Evolutionary conservation across 176 grass and related monocot species (phyloP).

Genomic region (Carex pumila): DNA sequence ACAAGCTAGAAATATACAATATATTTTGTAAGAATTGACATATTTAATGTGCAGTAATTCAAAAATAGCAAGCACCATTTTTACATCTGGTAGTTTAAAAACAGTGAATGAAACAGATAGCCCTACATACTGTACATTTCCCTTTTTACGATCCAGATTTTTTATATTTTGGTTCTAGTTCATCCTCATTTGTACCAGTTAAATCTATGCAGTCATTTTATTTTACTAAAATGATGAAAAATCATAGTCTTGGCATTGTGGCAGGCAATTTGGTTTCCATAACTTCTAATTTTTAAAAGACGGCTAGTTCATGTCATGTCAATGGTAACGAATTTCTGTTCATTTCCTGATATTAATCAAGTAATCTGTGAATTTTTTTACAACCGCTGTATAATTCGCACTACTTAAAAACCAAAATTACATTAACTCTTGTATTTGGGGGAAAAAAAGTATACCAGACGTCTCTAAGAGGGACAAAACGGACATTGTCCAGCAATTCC

Average conservation of each 20-base stretch:
- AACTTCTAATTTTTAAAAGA: neutral
- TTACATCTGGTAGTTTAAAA: neutral
- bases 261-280: neutral
- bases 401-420: neutral
- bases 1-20: too few species aligned
- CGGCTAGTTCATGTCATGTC: neutral
- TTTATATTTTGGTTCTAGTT: neutral
- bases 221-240: neutral
- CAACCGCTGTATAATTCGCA: neutral
- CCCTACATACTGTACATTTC: neutral
- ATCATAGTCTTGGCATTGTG: neutral
- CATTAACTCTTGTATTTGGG: conserved; percentile 39
- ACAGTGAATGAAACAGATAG: neutral
- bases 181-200: neutral
- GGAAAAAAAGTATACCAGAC: conserved; percentile 47
- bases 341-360: neutral
- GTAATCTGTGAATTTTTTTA: neutral
- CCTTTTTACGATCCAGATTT: neutral
- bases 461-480: conserved; percentile 75
- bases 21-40: too few species aligned
- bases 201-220: neutral
- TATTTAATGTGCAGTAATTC: too few species aligned
- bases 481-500: conserved; percentile 75
- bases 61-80: neutral
- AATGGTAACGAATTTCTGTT: neutral